Conservation (phyloP, 352 stramenopile species). For the Phytophthora meadii region DNA sequence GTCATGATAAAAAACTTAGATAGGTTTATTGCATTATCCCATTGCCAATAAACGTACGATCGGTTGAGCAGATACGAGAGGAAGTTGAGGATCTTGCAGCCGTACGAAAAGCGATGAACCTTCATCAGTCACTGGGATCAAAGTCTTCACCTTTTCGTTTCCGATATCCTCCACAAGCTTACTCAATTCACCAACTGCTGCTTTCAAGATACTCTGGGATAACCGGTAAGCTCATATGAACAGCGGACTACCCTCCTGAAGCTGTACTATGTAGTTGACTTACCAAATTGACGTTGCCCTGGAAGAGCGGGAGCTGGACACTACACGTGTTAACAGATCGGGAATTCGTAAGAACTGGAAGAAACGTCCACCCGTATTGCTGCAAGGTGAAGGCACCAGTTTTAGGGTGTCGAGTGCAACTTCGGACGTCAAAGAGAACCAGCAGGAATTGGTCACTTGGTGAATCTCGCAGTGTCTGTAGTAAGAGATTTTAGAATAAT, state of each 20-base stretch:
- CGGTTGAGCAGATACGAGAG: constrained; percentile 35
- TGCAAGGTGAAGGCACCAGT: constrained; percentile 51
- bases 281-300: constrained; percentile 69
- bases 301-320: constrained; percentile 71
- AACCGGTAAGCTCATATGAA: neutral
- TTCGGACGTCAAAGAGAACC: constrained; percentile 69
- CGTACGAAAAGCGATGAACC: constrained; percentile 67
- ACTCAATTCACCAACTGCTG: constrained; percentile 23
- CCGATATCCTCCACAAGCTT: constrained; percentile 49
- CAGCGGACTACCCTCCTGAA: no score
- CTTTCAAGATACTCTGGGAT: constrained; percentile 47
- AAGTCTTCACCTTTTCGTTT: constrained; percentile 53
- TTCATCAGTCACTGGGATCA: constrained; percentile 40
- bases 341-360: constrained; percentile 53
- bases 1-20: neutral
- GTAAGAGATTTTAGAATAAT: neutral
- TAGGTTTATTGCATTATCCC: no score
- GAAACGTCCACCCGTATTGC: constrained; percentile 70
- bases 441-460: constrained; percentile 32
- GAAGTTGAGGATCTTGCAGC: constrained; percentile 68
- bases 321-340: constrained; percentile 42
- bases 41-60: constrained; percentile 43
- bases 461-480: constrained; percentile 59
- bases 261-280: neutral
- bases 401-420: constrained; percentile 51